Percentiles rank a stretch among this genome's conserved stretches.
Evolutionary conservation across 441 rosid species (phyloP).

Genomic region (Breynia disticha): DNA sequence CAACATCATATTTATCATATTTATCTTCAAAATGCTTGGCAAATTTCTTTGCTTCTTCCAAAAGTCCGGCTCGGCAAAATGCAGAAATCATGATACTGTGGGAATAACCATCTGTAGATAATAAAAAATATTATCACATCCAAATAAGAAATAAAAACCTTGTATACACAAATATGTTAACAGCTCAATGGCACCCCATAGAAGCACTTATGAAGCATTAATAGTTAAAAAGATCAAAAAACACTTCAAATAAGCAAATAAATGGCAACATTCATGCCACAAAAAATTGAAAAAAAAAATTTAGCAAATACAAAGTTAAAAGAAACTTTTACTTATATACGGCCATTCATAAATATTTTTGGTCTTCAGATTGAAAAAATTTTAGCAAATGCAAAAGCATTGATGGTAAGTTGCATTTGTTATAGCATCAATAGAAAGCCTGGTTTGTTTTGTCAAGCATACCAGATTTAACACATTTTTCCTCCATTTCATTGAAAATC

Average conservation of each 20-base stretch:
- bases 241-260: no score
- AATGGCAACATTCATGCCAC: neutral
- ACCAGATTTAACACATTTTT: conserved; percentile 65
- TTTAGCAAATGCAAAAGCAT: conserved; percentile 2
- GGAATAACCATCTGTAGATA: conserved; percentile 69
- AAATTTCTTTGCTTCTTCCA: conserved; percentile 67
- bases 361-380: neutral
- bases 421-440: neutral
- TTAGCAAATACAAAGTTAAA: no score
- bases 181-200: no score
- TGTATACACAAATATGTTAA: neutral
- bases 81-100: conserved; percentile 89
- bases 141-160: neutral
- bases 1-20: conserved; percentile 64
- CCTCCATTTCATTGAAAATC: conserved; percentile 49
- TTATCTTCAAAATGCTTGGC: conserved; percentile 62
- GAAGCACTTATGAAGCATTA: no score
- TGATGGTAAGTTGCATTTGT: neutral
- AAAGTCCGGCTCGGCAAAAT: conserved; percentile 51
- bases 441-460: conserved; percentile 10
- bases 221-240: no score
- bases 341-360: no score
- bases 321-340: no score
- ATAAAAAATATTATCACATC: conserved; percentile 1
- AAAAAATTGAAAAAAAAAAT: neutral